These are phyloP conservation scores for Aspergillus glaucus DNA, from an alignment of 2,329 filamentous ascomycete species.

Conservation along the genomic window DNA sequence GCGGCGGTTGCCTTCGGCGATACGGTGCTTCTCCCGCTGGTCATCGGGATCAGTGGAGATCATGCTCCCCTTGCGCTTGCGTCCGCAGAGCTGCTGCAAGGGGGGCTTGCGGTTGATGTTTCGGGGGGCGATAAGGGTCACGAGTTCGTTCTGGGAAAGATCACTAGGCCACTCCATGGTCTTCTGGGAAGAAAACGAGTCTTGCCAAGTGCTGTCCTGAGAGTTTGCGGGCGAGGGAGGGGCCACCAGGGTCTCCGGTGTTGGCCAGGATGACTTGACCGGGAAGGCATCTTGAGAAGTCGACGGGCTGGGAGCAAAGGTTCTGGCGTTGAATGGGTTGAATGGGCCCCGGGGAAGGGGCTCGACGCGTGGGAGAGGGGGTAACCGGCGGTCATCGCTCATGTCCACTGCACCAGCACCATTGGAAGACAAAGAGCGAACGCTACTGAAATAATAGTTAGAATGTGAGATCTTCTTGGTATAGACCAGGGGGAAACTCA, in stretches of 20 bases:
- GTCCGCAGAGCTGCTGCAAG: conserved; percentile 34
- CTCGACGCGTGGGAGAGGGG: conserved; percentile 32
- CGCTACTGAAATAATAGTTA: conserved; percentile 8
- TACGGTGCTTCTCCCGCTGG: conserved; percentile 36
- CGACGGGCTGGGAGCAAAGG: conserved; percentile 26
- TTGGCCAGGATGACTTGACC: conserved; percentile 26
- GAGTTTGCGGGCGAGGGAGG: conserved; percentile 35
- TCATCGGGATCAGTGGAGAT: conserved; percentile 28
- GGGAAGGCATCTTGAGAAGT: conserved; percentile 29
- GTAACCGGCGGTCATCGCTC: conserved; percentile 30
- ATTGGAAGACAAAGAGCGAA: conserved; percentile 19
- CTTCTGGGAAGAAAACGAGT: conserved; percentile 25
- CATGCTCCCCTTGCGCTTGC: conserved; percentile 33
- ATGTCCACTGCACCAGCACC: conserved; percentile 18
- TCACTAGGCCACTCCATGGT: conserved; percentile 28
- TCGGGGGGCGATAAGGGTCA: conserved; percentile 29
- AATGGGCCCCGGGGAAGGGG: conserved; percentile 34
- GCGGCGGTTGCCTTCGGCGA: conserved; percentile 35
- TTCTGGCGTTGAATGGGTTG: conserved; percentile 27
- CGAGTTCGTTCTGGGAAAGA: conserved; percentile 27
- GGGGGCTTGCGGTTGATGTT: conserved; percentile 35
- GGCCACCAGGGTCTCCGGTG: conserved; percentile 22
- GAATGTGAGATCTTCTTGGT: conserved; percentile 3
- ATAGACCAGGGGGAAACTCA: conserved; percentile 16
- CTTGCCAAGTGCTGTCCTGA: conserved; percentile 31